A percentile compares a stretch with the other conserved stretches of the same genome.
These are phyloP conservation scores for Lichtheimia ornata DNA, from an alignment of 371 early-diverging fungal genomes.

Conservation along the genomic window DNA sequence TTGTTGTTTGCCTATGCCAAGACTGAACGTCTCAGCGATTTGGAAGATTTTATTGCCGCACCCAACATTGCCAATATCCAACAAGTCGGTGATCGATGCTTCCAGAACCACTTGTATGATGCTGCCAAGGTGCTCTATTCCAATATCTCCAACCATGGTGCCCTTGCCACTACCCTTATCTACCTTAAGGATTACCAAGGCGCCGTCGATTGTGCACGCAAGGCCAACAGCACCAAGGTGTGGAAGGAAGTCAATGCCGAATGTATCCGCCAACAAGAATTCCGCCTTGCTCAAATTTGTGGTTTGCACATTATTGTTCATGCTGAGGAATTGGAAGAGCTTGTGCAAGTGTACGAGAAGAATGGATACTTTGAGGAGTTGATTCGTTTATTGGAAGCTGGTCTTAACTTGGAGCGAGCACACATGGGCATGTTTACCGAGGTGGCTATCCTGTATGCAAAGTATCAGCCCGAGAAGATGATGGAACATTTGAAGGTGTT, in stretches of 20 bases:
- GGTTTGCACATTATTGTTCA: conserved; percentile 94
- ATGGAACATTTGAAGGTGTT: conserved; percentile 97
- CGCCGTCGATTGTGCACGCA: conserved; percentile 97
- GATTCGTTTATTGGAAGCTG: conserved; percentile 87
- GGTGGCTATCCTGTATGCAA: conserved; percentile 92
- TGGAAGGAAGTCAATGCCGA: conserved; percentile 97
- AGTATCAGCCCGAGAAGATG: conserved; percentile 89
- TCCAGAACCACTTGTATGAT: conserved; percentile 85
- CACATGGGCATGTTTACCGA: conserved; percentile 99
- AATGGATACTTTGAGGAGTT: conserved; percentile 90
- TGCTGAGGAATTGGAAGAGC: conserved; percentile 92
- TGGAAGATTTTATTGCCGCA: conserved; percentile 89
- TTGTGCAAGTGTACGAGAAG: conserved; percentile 86
- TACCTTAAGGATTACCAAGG: conserved; percentile 93
- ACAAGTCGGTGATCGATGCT: conserved; percentile 94
- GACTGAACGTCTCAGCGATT: conserved; percentile 86
- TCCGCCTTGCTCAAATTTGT: conserved; percentile 96
- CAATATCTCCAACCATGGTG: conserved; percentile 94
- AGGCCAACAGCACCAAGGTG: conserved; percentile 95
- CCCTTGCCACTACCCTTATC: conserved; percentile 93
- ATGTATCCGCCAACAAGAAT: conserved; percentile 91
- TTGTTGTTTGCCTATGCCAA: conserved; percentile 93
- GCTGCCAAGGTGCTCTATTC: conserved; percentile 94
- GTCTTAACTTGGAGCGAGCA: conserved; percentile 94
- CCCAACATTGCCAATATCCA: conserved; percentile 94